Evolutionary conservation across 1,284 basidiomycete genomes (phyloP), one percentile per base, ranked within the genome.

Genomic region (Fomitopsis pinicola): DNA sequence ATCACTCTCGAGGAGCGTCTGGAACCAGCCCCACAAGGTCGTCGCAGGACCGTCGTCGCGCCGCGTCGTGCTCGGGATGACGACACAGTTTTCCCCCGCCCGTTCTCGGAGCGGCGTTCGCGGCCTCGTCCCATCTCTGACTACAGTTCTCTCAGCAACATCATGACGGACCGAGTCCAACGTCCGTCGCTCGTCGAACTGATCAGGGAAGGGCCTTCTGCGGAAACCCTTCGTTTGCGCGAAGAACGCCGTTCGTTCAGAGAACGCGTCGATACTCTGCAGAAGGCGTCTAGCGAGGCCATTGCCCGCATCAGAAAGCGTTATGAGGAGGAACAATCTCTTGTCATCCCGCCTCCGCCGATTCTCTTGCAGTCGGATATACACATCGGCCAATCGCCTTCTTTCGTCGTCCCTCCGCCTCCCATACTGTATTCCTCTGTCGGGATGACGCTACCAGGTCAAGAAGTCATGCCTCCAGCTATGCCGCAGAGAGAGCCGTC

Each of bases 271-370:
- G 42, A 45, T 19, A 19, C 2, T 14, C 3, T 45, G n/a, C 14
- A 5, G 3, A 45, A 45, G n/a, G 22, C n/a, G 42, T 9, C 42
- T 22, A 45, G 22, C n/a, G 42, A 45, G 42, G 42, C 42, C 3
- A 5, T 22, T 9, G 7, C 42, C n/a, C n/a, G 9, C 6, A 5
- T 14, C 5, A 19, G 8, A 45, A 9, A 8, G 4, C 22, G 6
- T 0, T 45, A 5, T 5, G 42, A 45, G 42, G 38, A n/a, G 15
- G 53, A 48, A 36, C 14, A 15, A n/a, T 9, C 69, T 68, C 60
- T 58, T n/a, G 33, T 50, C 9, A 68, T 77, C 58, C 77, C 77
- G 17, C 75, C 75, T 5, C 76, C 77, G 26, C 77, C 78, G 42
- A 73, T 77, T 55, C 69, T 77, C 45, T 76, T 36, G 35, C 35